These are phyloP conservation scores for Canavalia ensiformis DNA, from an alignment of 306 rosid species.

Conservation along the genomic window DNA sequence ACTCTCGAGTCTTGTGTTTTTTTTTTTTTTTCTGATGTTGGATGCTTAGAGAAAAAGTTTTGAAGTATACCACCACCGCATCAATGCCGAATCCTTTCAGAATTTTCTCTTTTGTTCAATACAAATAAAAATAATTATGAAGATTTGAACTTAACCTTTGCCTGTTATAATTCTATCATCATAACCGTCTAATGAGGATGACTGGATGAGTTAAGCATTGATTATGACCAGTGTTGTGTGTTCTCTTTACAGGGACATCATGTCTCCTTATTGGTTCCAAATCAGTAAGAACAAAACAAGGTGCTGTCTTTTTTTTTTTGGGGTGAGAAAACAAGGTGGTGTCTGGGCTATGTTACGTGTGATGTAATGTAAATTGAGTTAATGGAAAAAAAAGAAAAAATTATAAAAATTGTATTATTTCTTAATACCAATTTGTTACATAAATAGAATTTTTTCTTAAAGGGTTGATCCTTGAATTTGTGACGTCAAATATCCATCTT, in stretches of 20 bases:
- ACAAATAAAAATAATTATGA: not conserved
- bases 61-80: conserved; percentile 22
- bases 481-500: not conserved
- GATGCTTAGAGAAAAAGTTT: not conserved
- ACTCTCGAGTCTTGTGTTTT: not conserved
- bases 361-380: not conserved
- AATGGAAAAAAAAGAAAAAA: too few species aligned
- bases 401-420: too few species aligned
- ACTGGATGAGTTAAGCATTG: conserved; percentile 8
- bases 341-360: not conserved
- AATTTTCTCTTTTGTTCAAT: not conserved
- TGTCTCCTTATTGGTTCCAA: conserved; percentile 20
- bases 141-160: not conserved
- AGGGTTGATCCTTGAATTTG: not conserved
- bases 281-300: not conserved
- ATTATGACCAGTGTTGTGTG: not conserved
- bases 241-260: not conserved
- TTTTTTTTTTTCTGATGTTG: not conserved
- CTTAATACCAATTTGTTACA: too few species aligned
- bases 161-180: not conserved
- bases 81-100: not conserved
- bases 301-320: not conserved
- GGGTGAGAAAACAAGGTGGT: conserved; percentile 1
- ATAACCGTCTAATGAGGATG: conserved; percentile 19
- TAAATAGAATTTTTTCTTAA: not conserved